These are phyloP conservation scores for Penicillium coprophilum DNA, from an alignment of 495 filamentous ascomycete species.

Conservation along the genomic window DNA sequence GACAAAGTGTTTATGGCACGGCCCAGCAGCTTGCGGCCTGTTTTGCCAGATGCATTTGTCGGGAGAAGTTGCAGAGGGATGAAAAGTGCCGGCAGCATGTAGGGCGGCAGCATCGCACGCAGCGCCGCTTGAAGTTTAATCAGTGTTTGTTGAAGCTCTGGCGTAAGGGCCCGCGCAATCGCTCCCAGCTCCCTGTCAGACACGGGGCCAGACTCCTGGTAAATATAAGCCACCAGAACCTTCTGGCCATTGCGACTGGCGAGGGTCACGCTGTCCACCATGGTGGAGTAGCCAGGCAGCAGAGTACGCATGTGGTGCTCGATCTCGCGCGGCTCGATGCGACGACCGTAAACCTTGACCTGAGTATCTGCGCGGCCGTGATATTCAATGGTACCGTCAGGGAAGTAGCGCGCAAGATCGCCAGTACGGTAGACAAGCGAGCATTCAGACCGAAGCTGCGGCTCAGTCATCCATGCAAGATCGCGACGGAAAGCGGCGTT, in stretches of 20 bases:
- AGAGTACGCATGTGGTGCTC: slow-evolving; percentile 29
- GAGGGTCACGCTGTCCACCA: too few species aligned
- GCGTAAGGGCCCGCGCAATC: too few species aligned
- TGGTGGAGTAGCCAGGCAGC: too few species aligned
- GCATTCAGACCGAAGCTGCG: not conserved
- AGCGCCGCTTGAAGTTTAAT: too few species aligned
- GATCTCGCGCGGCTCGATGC: slow-evolving; percentile 44
- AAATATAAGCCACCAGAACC: slow-evolving; percentile 13
- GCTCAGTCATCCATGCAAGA: not conserved
- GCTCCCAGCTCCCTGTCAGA: too few species aligned
- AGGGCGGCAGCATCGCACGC: slow-evolving; percentile 3
- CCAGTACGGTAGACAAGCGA: not conserved
- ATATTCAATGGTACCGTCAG: slow-evolving; percentile 48
- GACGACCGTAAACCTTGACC: slow-evolving; percentile 48
- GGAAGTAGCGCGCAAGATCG: slow-evolving; percentile 25
- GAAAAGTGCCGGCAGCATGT: slow-evolving; percentile 30
- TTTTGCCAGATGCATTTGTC: slow-evolving; percentile 41
- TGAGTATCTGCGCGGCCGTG: slow-evolving; percentile 56
- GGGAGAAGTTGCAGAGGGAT: slow-evolving; percentile 28
- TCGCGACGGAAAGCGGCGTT: slow-evolving; percentile 7
- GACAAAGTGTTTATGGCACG: slow-evolving; percentile 19
- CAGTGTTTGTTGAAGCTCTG: too few species aligned
- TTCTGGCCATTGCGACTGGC: too few species aligned
- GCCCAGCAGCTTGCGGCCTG: slow-evolving; percentile 30
- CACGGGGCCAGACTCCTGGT: slow-evolving; percentile 3